Percentiles rank a stretch among this genome's conserved stretches.
These are phyloP conservation scores for Daldinia concentrica DNA, from an alignment of 495 filamentous ascomycete genomes.

Conservation along the genomic window DNA sequence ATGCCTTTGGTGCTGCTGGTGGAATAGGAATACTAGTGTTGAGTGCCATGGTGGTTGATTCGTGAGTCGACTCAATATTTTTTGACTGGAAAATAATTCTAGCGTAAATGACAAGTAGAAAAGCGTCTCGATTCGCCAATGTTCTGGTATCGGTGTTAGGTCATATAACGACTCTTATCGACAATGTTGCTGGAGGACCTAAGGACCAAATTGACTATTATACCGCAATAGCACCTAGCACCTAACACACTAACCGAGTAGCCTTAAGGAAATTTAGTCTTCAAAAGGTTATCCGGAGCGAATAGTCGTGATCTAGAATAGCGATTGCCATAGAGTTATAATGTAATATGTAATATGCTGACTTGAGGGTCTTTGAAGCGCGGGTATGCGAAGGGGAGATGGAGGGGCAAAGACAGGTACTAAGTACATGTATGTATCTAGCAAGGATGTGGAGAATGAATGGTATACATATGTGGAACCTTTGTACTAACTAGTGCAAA, in stretches of 20 bases:
- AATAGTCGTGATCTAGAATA: background rate
- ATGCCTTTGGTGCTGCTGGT: background rate
- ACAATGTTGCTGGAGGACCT: background rate
- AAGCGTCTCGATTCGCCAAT: constrained; percentile 6
- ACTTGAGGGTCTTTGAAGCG: constrained; percentile 8
- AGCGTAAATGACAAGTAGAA: constrained; percentile 1
- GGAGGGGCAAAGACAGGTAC: constrained; percentile 2
- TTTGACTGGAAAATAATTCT: background rate
- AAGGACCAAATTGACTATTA: background rate
- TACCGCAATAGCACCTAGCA: background rate
- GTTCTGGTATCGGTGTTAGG: background rate
- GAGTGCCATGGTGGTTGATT: constrained; percentile 14
- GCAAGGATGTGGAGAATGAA: background rate
- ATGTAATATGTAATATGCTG: constrained; percentile 10
- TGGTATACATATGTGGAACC: too few relatives aligned
- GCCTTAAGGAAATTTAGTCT: background rate
- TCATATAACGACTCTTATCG: background rate
- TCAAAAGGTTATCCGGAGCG: background rate
- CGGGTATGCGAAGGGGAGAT: constrained; percentile 1
- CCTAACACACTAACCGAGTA: background rate
- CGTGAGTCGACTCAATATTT: background rate
- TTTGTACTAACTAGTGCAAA: background rate
- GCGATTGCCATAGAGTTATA: background rate
- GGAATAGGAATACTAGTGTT: background rate
- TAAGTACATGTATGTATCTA: background rate